These are phyloP conservation scores for Colletotrichum sp. DNA, from an alignment of 2,329 filamentous ascomycete species.

Conservation along the genomic window DNA sequence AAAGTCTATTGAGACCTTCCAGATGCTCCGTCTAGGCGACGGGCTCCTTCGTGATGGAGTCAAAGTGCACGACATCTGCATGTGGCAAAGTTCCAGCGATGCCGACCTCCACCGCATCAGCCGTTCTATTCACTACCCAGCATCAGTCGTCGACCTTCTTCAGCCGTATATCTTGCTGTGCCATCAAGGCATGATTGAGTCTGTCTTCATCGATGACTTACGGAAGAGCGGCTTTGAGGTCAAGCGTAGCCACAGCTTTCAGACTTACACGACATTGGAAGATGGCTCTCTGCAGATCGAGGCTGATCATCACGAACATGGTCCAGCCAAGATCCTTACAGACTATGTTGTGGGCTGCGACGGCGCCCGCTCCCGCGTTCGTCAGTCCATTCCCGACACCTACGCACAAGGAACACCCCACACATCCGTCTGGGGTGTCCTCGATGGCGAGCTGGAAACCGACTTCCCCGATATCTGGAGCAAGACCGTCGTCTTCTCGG, in stretches of 20 bases:
- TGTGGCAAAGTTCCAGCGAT: constrained; percentile 1
- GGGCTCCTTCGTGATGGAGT: constrained; percentile 2
- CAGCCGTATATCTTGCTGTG: constrained; percentile 37
- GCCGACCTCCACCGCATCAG: constrained; percentile 29
- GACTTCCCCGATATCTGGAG: constrained; percentile 67
- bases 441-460: constrained; percentile 63
- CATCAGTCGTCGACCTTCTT: constrained; percentile 33
- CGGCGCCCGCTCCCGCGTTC: constrained; percentile 60
- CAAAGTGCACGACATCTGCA: constrained; percentile 34
- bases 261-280: not conserved
- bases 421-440: constrained; percentile 57
- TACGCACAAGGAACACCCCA: constrained; percentile 41
- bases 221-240: constrained; percentile 53
- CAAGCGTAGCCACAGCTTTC: constrained; percentile 32
- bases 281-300: not conserved
- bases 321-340: constrained; percentile 35
- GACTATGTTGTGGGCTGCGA: constrained; percentile 64
- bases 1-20: constrained; percentile 9
- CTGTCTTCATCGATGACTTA: constrained; percentile 60
- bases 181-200: constrained; percentile 67
- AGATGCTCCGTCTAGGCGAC: constrained; percentile 5
- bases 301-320: not conserved
- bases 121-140: constrained; percentile 21
- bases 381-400: constrained; percentile 49
- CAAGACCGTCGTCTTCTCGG: constrained; percentile 60